phyloP scores from a whole-genome alignment of 768 basidiomycete species.

The Auricularia cornea region DNA sequence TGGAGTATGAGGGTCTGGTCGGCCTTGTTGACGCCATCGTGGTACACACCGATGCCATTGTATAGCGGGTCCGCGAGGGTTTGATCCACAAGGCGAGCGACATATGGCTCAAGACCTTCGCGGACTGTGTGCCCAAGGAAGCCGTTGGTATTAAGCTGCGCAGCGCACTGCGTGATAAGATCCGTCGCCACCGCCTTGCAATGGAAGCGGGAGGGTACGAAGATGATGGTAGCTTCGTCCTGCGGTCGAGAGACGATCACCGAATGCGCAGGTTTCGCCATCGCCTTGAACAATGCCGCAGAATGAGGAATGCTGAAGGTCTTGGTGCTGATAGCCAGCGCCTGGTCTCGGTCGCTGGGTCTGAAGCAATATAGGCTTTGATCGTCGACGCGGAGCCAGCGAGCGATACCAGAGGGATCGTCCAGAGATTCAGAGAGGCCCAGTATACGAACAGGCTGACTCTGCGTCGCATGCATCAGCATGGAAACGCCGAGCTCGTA shows the following conservation, averaged over 20 bases:
- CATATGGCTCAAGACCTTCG: constrained; percentile 50
- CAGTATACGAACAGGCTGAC: constrained; percentile 58
- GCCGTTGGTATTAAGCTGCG: constrained; percentile 63
- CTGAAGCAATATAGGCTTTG: constrained; percentile 65
- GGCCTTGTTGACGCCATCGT: constrained; percentile 54
- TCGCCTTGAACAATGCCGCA: constrained; percentile 76
- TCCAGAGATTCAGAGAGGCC: constrained; percentile 72
- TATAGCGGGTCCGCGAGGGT: constrained; percentile 62
- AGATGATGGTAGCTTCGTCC: constrained; percentile 58
- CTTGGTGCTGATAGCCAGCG: constrained; percentile 56
- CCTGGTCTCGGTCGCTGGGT: constrained; percentile 75
- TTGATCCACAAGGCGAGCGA: constrained; percentile 51
- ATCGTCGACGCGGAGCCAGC: constrained; percentile 71
- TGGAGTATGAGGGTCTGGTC: constrained; percentile 72
- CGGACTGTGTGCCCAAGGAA: constrained; percentile 50
- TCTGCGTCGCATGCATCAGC: constrained; percentile 55
- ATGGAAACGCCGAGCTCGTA: constrained; percentile 83
- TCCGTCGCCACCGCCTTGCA: constrained; percentile 69
- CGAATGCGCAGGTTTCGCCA: constrained; percentile 83
- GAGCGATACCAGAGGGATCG: constrained; percentile 71
- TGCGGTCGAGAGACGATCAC: constrained; percentile 46
- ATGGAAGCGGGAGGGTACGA: constrained; percentile 79
- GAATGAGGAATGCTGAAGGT: constrained; percentile 85
- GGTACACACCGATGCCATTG: constrained; percentile 84
- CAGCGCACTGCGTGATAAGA: constrained; percentile 78